Conservation (phyloP, 225 moss, liverwort and hornwort species). For the Ulota crispa region DNA sequence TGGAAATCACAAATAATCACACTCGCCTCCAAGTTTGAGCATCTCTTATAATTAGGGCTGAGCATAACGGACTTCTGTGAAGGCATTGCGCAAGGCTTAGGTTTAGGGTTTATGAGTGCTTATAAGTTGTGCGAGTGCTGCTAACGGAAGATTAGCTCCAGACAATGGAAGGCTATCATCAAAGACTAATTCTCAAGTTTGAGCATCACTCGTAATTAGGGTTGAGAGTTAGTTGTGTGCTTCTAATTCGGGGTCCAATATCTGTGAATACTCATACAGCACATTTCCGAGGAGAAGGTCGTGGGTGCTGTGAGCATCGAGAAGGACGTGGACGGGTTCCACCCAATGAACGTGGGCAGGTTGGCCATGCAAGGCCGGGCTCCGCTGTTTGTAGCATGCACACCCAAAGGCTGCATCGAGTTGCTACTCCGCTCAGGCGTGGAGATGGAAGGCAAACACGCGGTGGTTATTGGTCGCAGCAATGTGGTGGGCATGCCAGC, state of each 20-base stretch:
- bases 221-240: not conserved
- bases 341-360: constrained; percentile 87
- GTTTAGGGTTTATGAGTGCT: not conserved
- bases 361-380: constrained; percentile 81
- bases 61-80: not conserved
- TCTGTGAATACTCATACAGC: constrained; percentile 56
- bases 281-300: constrained; percentile 81
- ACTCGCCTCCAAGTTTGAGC: not conserved
- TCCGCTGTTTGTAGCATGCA: constrained; percentile 83
- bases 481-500: constrained; percentile 93
- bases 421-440: constrained; percentile 80
- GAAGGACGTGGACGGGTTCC: constrained; percentile 96
- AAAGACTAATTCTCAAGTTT: not conserved
- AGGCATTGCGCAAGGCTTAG: not conserved
- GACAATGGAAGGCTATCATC: not conserved
- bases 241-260: not conserved
- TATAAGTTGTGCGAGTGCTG: not conserved
- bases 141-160: not conserved
- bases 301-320: constrained; percentile 72
- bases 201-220: not conserved
- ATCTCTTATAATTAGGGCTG: not conserved
- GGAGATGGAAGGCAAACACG: constrained; percentile 80
- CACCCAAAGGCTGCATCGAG: constrained; percentile 87
- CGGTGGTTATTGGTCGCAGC: constrained; percentile 90
- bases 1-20: constrained; percentile 4